Conservation (phyloP, 495 filamentous ascomycete genomes). For the Penicillium malachiteum region DNA sequence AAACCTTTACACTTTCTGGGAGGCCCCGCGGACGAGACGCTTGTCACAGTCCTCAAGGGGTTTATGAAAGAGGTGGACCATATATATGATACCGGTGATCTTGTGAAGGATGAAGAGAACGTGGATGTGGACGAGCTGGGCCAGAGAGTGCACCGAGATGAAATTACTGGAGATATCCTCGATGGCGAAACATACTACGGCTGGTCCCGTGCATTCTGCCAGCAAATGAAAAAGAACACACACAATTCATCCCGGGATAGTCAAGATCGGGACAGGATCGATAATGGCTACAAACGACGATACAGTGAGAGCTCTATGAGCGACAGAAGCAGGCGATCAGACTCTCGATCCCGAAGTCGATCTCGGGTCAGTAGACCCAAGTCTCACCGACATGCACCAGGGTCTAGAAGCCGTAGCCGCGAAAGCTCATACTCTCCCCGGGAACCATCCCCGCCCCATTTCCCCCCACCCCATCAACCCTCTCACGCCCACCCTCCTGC, state of each 20-base stretch:
- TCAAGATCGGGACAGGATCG: slow-evolving; percentile 32
- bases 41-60: slow-evolving; percentile 63
- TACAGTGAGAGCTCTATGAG: slow-evolving; percentile 51
- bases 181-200: slow-evolving; percentile 79
- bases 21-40: slow-evolving; percentile 68
- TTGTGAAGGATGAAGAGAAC: slow-evolving; percentile 36
- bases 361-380: slow-evolving; percentile 6
- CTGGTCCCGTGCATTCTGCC: slow-evolving; percentile 79
- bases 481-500: slow-evolving; percentile 24
- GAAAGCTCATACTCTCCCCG: slow-evolving; percentile 52
- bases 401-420: slow-evolving; percentile 25
- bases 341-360: slow-evolving; percentile 29
- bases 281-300: slow-evolving; percentile 40
- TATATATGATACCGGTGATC: slow-evolving; percentile 51
- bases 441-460: slow-evolving; percentile 26
- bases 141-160: slow-evolving; percentile 60
- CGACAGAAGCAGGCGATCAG: slow-evolving; percentile 20
- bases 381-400: slow-evolving; percentile 8
- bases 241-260: slow-evolving; percentile 16
- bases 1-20: slow-evolving; percentile 70
- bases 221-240: slow-evolving; percentile 69
- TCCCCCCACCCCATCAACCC: slow-evolving; percentile 30
- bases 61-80: slow-evolving; percentile 67
- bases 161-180: slow-evolving; percentile 57
- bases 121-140: slow-evolving; percentile 72